Base-by-base conservation (phyloP, 164 flowering plant species). In the Berberis thunbergii region DNA sequence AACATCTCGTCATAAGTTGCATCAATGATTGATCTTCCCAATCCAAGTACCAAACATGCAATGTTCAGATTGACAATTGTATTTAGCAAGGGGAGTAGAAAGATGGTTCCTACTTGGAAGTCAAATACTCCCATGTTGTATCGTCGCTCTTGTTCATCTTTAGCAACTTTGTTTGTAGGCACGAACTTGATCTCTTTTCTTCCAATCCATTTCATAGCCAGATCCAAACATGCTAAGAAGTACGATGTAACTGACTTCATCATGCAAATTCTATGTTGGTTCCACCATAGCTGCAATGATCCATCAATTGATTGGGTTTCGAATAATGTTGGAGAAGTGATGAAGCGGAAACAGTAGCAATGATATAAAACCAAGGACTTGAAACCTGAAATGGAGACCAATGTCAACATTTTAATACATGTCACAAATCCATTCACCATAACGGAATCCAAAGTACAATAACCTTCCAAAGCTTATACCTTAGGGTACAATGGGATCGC, bases 121-220 rank as follows among this genome's bases (percentile, higher is more conserved):
- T 78, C 72, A 48, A 66, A 76, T 7, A 45, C 54, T 1, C 67
- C 80, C 69, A 39, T 66, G 12, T 66, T 45, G 60, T 78, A 71
- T 45, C 61, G 60, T 57, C 67, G 68, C 0, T 52, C 9, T 44
- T 67, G 63, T 64, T 69, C 71, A 2, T 74, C 63, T n/a, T 74
- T 72, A 2, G 53, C 65, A 7, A 53, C 75, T 64, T 80, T 80
- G 52, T 70, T 73, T 12, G 81, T 80, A 4, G 72, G 67, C 59
- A 45, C 57, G 52, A 80, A 80, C 45, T 63, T 64, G 2, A 75
- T 70, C 44, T 73, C 41, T 49, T 40, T 58, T 5, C 64, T 9
- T 1, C 80, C 78, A 39, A 74, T 4, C 10, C 12, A 39, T 40
- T 63, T 67, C 68, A 72, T 66, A 0, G 61, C 1, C 8, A 57